These are phyloP conservation scores for Baeospora myosura DNA, from an alignment of 1,284 basidiomycete species.

Conservation along the genomic window DNA sequence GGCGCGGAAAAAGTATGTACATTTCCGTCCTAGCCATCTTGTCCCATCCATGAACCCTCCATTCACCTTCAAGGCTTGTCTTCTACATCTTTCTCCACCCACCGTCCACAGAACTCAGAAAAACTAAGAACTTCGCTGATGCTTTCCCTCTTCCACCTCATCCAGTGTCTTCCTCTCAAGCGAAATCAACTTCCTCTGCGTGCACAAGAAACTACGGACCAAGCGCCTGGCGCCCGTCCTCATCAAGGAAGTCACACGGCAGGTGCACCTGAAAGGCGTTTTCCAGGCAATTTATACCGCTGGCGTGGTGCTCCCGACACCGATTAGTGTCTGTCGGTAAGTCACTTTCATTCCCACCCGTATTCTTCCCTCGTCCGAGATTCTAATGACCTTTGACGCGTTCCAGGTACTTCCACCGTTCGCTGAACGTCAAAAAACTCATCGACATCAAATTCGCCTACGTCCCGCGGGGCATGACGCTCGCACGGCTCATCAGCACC, in stretches of 20 bases:
- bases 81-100: too few species aligned
- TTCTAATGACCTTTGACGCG: background rate
- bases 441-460: slow-evolving; percentile 89
- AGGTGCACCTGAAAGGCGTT: slow-evolving; percentile 82
- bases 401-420: slow-evolving; percentile 84
- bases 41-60: too few species aligned
- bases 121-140: too few species aligned
- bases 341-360: slow-evolving; percentile 12
- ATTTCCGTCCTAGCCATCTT: background rate
- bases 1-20: slow-evolving; percentile 69
- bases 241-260: slow-evolving; percentile 97
- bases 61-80: too few species aligned
- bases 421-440: slow-evolving; percentile 88
- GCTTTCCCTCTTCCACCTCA: slow-evolving; percentile 25
- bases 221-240: slow-evolving; percentile 94
- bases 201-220: slow-evolving; percentile 95
- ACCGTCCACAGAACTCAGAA: too few species aligned
- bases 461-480: slow-evolving; percentile 77
- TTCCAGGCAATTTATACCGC: slow-evolving; percentile 99
- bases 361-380: background rate
- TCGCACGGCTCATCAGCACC: slow-evolving; percentile 76
- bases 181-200: slow-evolving; percentile 97
- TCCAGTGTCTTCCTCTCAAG: slow-evolving; percentile 62
- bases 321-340: slow-evolving; percentile 75
- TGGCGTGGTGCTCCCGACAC: slow-evolving; percentile 86